Evolutionary conservation across 805 yeast genomes (phyloP), one percentile per base, ranked within the genome.

Genomic region (Myxozyma vanderwaltii): DNA sequence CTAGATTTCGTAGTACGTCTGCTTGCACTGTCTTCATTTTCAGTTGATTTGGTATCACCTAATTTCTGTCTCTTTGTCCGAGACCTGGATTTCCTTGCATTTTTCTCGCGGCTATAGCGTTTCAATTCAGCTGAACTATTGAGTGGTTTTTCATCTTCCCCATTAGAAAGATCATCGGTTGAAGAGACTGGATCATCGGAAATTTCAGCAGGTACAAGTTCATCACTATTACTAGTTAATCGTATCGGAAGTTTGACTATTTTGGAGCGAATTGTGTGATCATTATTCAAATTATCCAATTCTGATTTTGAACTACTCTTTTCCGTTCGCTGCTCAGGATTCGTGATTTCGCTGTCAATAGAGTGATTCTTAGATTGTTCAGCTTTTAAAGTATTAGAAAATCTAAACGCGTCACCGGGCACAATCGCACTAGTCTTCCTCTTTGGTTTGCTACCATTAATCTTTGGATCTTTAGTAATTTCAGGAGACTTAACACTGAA

Each of bases 101-200:
- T 13, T 38, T 13, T 15, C n/a, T 8, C 15, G 7, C 41, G 41
- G 21, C 19, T n/a, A 15, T 26, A 17, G 38, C 33, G 35, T 10
- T 29, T 29, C 36, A 21, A 24, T 17, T 19, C 13, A 26, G 19
- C 29, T 5, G 55, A 24, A 23, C 15, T 13, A 2, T 21, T 10
- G 15, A 7, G 39, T 15, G n/a, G 12, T 24, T 23, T 29, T 8
- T 19, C 48, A 3, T 40, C 36, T 13, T 52, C 41, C 17, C 3
- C 17, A 33, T 52, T 35, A 6, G 49, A 51, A n/a, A 3, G 23
- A 7, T 33, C 49, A 17, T 41, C 46, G 4, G 49, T 31, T 2
- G 59, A 41, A 8, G 54, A 48, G 1, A 55, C 59, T 8, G 59
- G 59, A 21, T 55, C 59, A 36, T 55, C 59, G 2, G 59, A 41